phyloP scores from a whole-genome alignment of 1,139 yeast species.

The Kluyveromyces sp. region DNA sequence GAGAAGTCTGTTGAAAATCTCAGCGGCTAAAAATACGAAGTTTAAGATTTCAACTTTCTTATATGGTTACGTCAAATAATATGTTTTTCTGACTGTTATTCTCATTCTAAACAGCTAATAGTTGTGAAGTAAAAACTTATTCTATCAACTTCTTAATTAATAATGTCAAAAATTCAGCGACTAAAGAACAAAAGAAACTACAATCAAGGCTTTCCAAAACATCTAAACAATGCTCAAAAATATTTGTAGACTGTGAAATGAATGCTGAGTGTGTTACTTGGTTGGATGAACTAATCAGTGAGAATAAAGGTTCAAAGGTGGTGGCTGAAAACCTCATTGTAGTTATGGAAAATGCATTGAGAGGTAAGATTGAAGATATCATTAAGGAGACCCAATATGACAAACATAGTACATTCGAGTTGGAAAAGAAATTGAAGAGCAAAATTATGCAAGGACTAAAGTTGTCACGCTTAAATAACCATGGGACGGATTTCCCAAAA shows the following conservation, averaged over 20 bases:
- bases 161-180: background rate
- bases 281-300: background rate
- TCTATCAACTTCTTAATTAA: no score
- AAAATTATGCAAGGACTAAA: background rate
- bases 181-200: background rate
- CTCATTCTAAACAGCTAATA: background rate
- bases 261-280: constrained; percentile 3
- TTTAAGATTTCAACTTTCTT: background rate
- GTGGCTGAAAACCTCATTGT: background rate
- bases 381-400: background rate
- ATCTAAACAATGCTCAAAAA: background rate
- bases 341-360: background rate
- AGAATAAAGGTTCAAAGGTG: background rate
- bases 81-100: no score
- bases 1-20: background rate
- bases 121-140: background rate
- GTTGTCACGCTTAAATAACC: background rate
- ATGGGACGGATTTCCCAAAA: constrained; percentile 3
- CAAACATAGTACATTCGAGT: background rate
- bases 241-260: constrained; percentile 4
- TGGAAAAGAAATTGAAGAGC: background rate
- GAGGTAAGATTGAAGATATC: background rate
- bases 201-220: no score
- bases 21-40: constrained; percentile 1
- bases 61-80: background rate